Percentiles rank a stretch among this genome's conserved stretches.
Conservation (phyloP, 75 land plant species). For the Picea glauca region DNA sequence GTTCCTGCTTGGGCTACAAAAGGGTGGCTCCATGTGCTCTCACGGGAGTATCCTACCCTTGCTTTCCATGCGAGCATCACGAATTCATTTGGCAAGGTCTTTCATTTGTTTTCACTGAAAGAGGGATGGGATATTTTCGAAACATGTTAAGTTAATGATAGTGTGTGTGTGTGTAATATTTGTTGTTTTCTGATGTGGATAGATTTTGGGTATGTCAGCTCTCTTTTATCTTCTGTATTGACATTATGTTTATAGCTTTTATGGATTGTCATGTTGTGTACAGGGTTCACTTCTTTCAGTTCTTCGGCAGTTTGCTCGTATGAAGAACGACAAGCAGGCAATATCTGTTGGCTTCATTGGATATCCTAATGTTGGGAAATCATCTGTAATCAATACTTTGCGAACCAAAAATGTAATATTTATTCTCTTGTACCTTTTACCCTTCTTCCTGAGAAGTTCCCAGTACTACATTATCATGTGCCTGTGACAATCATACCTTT, state of each 20-base stretch:
- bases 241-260: not conserved
- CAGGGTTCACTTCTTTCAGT: constrained; percentile 97
- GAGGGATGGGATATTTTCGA: not conserved
- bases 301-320: constrained; percentile 81
- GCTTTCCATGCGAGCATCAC: constrained; percentile 99
- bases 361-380: constrained; percentile 94
- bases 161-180: not conserved
- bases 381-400: constrained; percentile 95
- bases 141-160: not conserved
- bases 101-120: not conserved
- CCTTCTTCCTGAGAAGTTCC: not conserved
- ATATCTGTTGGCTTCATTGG: constrained; percentile 98
- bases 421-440: not conserved
- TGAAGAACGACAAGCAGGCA: constrained; percentile 96
- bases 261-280: constrained; percentile 1
- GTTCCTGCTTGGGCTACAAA: constrained; percentile 97
- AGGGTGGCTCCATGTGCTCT: constrained; percentile 90
- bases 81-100: constrained; percentile 95
- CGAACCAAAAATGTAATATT: constrained; percentile 78
- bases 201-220: not conserved
- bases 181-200: not conserved
- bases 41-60: constrained; percentile 91
- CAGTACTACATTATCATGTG: not conserved
- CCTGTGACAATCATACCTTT: not conserved
- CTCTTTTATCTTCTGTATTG: not conserved